phyloP scores from a whole-genome alignment of 768 basidiomycete genomes.

The Amanita subjunquillea region DNA sequence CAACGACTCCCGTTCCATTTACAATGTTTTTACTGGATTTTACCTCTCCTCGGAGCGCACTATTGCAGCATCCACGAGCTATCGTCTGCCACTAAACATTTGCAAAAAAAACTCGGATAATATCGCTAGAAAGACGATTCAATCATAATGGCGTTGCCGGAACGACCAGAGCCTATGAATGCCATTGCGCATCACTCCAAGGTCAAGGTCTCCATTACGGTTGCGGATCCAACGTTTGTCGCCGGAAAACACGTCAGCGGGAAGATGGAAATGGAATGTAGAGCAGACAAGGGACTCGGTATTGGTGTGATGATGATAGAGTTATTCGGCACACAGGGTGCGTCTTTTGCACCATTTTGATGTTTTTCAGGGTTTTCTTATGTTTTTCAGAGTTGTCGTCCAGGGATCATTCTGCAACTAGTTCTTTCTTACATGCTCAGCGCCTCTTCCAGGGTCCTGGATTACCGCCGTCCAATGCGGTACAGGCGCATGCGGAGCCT shows the following conservation, averaged over 20 bases:
- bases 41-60: conserved; percentile 1
- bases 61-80: neutral
- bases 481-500: conserved; percentile 48
- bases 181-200: conserved; percentile 71
- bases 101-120: neutral
- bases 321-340: conserved; percentile 65
- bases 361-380: conserved; percentile 6
- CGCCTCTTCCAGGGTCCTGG: conserved; percentile 75
- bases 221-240: conserved; percentile 51
- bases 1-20: neutral
- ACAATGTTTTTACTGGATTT: neutral
- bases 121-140: neutral
- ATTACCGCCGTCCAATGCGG: conserved; percentile 78
- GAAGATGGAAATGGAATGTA: conserved; percentile 74
- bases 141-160: conserved; percentile 1
- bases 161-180: conserved; percentile 57
- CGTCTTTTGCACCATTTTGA: conserved; percentile 1
- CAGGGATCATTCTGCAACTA: conserved; percentile 71
- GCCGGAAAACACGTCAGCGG: conserved; percentile 61
- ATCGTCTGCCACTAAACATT: neutral
- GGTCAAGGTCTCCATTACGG: conserved; percentile 54
- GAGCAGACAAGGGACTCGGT: conserved; percentile 64
- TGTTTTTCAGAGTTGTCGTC: conserved; percentile 53
- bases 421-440: conserved; percentile 61
- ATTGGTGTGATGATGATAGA: conserved; percentile 72